Evolutionary conservation across 2,329 filamentous ascomycete species (phyloP), one percentile per base, ranked within the genome.

Genomic region (Proliferodiscus dingleyae): DNA sequence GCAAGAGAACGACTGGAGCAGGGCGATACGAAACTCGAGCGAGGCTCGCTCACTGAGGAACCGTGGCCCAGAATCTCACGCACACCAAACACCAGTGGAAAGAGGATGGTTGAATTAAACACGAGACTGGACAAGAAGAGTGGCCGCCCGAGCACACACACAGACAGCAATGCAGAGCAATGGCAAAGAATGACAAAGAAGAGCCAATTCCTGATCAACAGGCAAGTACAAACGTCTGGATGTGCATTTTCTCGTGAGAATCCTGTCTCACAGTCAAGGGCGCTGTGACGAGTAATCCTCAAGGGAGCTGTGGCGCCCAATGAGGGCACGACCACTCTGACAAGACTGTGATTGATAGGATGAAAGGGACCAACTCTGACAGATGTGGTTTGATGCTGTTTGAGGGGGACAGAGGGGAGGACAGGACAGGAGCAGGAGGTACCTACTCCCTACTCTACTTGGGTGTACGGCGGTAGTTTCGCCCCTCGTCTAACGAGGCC

Each of bases 1-100:
- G 56, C 54, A 57, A 59, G 47, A 57, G 54, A 57, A 44, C 40
- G 50, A 55, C 21, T 38, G 41, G 45, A 53, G 51, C 37, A 29
- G 42, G 52, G 47, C 37, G 45, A 50, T 34, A 43, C 52, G 59
- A 61, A 61, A 58, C 55, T 47, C 36, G 29, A 50, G 42, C 40
- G 41, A 46, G 26, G 21, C 45, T 45, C 26, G 52, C 49, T 53
- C 53, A 49, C 49, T 23, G 32, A n/a, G 24, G 24, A 24, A 26
- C 18, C 13, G n/a, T 18, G 15, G 15, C 16, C 37, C 33, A 24
- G 43, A 53, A 43, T 37, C 13, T 43, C 41, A 39, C 21, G 36
- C 42, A 36, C 30, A 47, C 29, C 15, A 43, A 13, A 37, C 42
- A 18, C 47, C 42, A 44, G 47, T 39, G 49, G 40, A 48, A 40